Conservation (phyloP, 192 early-diverging fungal species). For the Chytriomyces sp. region DNA sequence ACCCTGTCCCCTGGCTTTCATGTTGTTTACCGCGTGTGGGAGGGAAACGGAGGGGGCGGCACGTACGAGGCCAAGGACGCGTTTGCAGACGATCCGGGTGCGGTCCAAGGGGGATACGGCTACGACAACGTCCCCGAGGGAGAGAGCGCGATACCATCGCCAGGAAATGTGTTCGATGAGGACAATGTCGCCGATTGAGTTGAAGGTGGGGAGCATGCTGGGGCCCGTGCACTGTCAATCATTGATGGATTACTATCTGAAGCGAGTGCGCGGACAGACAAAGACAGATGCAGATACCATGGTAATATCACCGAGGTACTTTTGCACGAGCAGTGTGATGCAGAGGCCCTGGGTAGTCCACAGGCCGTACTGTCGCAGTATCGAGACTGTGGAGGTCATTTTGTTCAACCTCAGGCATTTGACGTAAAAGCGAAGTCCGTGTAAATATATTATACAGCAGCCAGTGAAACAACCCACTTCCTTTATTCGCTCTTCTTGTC, state of each 20-base stretch:
- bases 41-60: not conserved
- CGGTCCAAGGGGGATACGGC: slow-evolving; percentile 73
- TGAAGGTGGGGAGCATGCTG: slow-evolving; percentile 91
- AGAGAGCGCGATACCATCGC: slow-evolving; percentile 22
- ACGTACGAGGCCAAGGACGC: slow-evolving; percentile 74
- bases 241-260: not conserved
- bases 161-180: slow-evolving; percentile 68
- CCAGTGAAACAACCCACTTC: not conserved
- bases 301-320: slow-evolving; percentile 75
- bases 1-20: slow-evolving; percentile 76
- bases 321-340: slow-evolving; percentile 67
- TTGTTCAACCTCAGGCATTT: not conserved
- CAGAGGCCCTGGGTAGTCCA: slow-evolving; percentile 62
- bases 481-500: slow-evolving; percentile 25
- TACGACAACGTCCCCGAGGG: slow-evolving; percentile 79
- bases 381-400: not conserved
- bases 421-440: not conserved
- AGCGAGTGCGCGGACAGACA: too few relatives aligned
- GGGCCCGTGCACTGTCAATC: slow-evolving; percentile 72
- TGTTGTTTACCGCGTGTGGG: not conserved
- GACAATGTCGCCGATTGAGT: slow-evolving; percentile 78
- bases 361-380: not conserved
- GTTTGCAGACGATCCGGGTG: slow-evolving; percentile 71
- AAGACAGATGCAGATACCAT: slow-evolving; percentile 66
- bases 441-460: not conserved